phyloP scores from a whole-genome alignment of 2,329 filamentous ascomycete species.

The Torrubiellomyces zombiae region DNA sequence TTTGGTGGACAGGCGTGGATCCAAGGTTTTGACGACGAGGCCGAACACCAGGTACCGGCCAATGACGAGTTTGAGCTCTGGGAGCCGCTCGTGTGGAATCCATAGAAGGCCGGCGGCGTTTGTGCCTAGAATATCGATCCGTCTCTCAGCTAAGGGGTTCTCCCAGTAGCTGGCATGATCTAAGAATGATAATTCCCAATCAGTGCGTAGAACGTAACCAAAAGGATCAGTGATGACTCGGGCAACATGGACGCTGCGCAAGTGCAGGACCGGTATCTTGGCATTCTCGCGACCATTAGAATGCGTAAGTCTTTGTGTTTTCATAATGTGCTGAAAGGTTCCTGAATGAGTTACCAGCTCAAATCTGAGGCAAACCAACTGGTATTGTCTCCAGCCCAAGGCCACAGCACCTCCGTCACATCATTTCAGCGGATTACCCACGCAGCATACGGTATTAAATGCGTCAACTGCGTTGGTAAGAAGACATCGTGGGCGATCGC shows the following conservation, averaged over 20 bases:
- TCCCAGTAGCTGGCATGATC: constrained; percentile 1
- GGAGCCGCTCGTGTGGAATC: constrained; percentile 2
- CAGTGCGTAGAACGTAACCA: constrained; percentile 1
- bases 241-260: constrained; percentile 1
- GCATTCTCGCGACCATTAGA: constrained; percentile 1
- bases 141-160: constrained; percentile 1
- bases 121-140: constrained; percentile 1
- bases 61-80: constrained; percentile 2
- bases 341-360: too few species aligned
- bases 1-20: constrained; percentile 2
- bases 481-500: constrained; percentile 1
- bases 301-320: neutral
- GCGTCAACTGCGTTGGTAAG: constrained; percentile 1
- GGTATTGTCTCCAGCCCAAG: neutral
- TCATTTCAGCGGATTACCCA: neutral
- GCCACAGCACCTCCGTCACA: constrained; percentile 1
- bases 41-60: constrained; percentile 1
- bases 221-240: constrained; percentile 1
- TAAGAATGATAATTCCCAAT: neutral
- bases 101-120: constrained; percentile 2
- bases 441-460: constrained; percentile 1
- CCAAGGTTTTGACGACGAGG: constrained; percentile 1
- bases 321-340: constrained; percentile 1
- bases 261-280: constrained; percentile 1
- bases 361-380: too few species aligned